Evolutionary conservation across 78 protist species (phyloP).

Genomic region (Speleostelium caveatum): DNA sequence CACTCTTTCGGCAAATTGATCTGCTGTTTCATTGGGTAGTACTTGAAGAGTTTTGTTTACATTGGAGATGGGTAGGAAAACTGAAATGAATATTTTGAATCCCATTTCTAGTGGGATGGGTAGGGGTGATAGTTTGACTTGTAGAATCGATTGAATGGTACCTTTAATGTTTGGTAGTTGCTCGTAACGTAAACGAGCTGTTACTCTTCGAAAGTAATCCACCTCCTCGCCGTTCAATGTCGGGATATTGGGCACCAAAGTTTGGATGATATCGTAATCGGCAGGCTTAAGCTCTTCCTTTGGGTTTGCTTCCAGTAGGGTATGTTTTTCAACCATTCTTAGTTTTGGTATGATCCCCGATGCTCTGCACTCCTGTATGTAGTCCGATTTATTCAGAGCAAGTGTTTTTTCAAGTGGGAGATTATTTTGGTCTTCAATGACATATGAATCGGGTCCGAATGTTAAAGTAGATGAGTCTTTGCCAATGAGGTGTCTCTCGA

Average conservation of each 20-base stretch:
- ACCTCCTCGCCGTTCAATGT: constrained; percentile 55
- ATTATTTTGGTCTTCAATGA: constrained; percentile 34
- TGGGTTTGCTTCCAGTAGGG: constrained; percentile 23
- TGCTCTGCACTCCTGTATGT: constrained; percentile 20
- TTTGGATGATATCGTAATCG: constrained; percentile 17
- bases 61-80: constrained; percentile 44
- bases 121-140: constrained; percentile 36
- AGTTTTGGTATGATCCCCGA: constrained; percentile 56
- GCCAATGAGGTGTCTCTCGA: not conserved
- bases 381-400: constrained; percentile 34
- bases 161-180: constrained; percentile 53
- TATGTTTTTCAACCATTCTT: constrained; percentile 37
- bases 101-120: constrained; percentile 28
- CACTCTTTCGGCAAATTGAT: constrained; percentile 25
- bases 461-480: not conserved
- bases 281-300: not conserved
- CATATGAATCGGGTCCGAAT: constrained; percentile 36
- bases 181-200: constrained; percentile 54
- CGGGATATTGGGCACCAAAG: constrained; percentile 18
- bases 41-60: constrained; percentile 43
- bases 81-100: constrained; percentile 23
- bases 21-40: constrained; percentile 50
- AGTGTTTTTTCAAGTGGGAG: constrained; percentile 36
- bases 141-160: constrained; percentile 21
- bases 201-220: constrained; percentile 47